phyloP scores from a whole-genome alignment of 371 early-diverging fungal genomes.

The Apophysomyces ossiformis region DNA sequence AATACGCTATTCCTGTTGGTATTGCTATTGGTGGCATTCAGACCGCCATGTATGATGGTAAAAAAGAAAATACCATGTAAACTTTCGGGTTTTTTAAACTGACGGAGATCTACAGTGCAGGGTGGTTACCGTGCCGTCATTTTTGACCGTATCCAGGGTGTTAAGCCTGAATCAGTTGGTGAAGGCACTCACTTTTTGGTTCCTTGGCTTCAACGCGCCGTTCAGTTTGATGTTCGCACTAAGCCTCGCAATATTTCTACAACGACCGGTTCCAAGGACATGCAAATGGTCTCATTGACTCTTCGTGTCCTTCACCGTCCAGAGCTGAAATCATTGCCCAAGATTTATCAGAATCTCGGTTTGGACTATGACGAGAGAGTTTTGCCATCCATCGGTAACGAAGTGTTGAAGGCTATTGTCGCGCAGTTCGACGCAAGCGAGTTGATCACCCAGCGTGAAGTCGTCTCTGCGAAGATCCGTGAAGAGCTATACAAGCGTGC shows the following conservation, averaged over 20 bases:
- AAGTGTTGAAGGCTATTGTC: slow-evolving; percentile 97
- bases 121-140: slow-evolving; percentile 97
- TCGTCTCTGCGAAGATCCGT: slow-evolving; percentile 92
- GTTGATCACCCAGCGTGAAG: slow-evolving; percentile 97
- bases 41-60: slow-evolving; percentile 94
- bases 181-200: slow-evolving; percentile 98
- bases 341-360: slow-evolving; percentile 92
- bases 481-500: slow-evolving; percentile 95
- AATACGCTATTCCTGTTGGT: slow-evolving; percentile 71
- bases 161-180: slow-evolving; percentile 76
- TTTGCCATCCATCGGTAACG: slow-evolving; percentile 98
- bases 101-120: slow-evolving; percentile 64
- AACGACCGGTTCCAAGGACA: slow-evolving; percentile 87
- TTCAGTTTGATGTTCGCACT: slow-evolving; percentile 87
- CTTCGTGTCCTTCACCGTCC: slow-evolving; percentile 96
- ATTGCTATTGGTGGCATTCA: slow-evolving; percentile 71
- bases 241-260: slow-evolving; percentile 97
- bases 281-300: slow-evolving; percentile 94
- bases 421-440: slow-evolving; percentile 98
- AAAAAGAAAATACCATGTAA: slow-evolving; percentile 15
- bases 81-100: background rate
- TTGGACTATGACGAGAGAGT: slow-evolving; percentile 98
- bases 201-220: slow-evolving; percentile 89
- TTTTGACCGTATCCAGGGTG: slow-evolving; percentile 95
- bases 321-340: slow-evolving; percentile 73